These are phyloP conservation scores for Candida germanica DNA, from an alignment of 805 yeast genomes.

Conservation along the genomic window DNA sequence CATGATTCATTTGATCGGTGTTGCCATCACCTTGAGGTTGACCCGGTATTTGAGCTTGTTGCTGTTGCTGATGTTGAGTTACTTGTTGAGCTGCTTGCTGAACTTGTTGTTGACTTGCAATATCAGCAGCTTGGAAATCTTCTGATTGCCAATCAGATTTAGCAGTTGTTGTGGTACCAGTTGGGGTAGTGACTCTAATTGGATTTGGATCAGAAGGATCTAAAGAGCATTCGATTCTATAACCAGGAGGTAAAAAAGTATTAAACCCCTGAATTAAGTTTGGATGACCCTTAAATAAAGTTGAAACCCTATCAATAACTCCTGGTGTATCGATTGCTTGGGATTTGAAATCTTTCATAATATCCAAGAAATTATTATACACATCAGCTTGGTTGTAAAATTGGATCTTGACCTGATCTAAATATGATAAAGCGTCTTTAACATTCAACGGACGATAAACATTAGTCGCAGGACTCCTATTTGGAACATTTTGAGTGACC, in stretches of 20 bases:
- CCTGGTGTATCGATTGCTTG: slow-evolving; percentile 98
- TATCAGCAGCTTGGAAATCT: slow-evolving; percentile 41
- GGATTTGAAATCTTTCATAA: slow-evolving; percentile 97
- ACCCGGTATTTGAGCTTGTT: neutral
- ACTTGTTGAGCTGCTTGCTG: neutral
- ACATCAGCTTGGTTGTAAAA: slow-evolving; percentile 92
- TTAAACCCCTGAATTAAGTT: slow-evolving; percentile 94
- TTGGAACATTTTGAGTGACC: slow-evolving; percentile 34
- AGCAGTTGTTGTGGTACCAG: slow-evolving; percentile 67
- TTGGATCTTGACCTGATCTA: slow-evolving; percentile 93
- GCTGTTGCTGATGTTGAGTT: no score
- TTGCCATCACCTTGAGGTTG: slow-evolving; percentile 35
- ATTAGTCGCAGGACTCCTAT: slow-evolving; percentile 39
- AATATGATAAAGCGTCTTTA: slow-evolving; percentile 90
- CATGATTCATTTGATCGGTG: slow-evolving; percentile 95
- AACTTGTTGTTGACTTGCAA: slow-evolving; percentile 11
- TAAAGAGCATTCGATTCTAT: slow-evolving; percentile 83
- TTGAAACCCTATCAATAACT: slow-evolving; percentile 92
- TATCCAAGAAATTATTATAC: slow-evolving; percentile 92
- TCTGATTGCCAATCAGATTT: slow-evolving; percentile 6
- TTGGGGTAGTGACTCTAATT: slow-evolving; percentile 91
- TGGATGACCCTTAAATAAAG: slow-evolving; percentile 89
- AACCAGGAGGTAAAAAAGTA: slow-evolving; percentile 96
- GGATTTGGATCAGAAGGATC: slow-evolving; percentile 91
- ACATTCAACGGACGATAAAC: slow-evolving; percentile 83